Base-by-base conservation (phyloP, 495 filamentous ascomycete genomes). In the Aspergillus carlsbadensis region DNA sequence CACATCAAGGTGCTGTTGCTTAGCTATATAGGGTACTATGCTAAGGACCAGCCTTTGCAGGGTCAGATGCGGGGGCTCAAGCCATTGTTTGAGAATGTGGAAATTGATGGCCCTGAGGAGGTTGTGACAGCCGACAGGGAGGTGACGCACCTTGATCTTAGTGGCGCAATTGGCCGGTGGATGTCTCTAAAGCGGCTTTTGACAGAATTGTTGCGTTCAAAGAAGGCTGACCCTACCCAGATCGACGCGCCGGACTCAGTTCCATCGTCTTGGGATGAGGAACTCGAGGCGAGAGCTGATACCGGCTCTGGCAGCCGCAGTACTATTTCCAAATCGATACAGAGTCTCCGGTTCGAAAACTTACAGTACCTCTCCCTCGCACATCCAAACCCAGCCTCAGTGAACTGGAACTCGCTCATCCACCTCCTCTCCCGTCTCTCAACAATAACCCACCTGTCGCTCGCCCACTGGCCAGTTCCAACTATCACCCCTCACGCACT, bases 391-490 rank as follows among this genome's bases (percentile, higher is more conserved):
- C 52, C 63, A 3, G 34, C 50, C 13, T 52, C 58, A 17, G 79
- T 80, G 8, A 88, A 82, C 24, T 94, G 90, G 90, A 77, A 80
- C 13, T 76, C 82, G 6, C 80, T 94, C 20, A 73, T 93, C 11
- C 56, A 73, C 5, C 68, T 92, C n/a, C 73, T 85, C 0, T 69
- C 78, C 0, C 82, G 84, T 45, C 66, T 90, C 0, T 75, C 83
- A 0, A 83, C 74, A 0, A 73, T 94, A 35, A 92, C 90, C 0
- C 87, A 94, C 57, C 79, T 96, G 3, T 90, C 85, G 24, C 73
- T 96, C 5, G 87, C 89, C 10, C 68, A 87, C 66, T 96, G 92
- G 92, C 90, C 92, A 2, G 73, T 80, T 17, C 91, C 91, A 0
- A 81, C 78, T 0, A 66, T 88, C 1, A 87, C 83, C 6, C 87